phyloP scores from a whole-genome alignment of 768 basidiomycete genomes.

The Mycena latifolia region DNA sequence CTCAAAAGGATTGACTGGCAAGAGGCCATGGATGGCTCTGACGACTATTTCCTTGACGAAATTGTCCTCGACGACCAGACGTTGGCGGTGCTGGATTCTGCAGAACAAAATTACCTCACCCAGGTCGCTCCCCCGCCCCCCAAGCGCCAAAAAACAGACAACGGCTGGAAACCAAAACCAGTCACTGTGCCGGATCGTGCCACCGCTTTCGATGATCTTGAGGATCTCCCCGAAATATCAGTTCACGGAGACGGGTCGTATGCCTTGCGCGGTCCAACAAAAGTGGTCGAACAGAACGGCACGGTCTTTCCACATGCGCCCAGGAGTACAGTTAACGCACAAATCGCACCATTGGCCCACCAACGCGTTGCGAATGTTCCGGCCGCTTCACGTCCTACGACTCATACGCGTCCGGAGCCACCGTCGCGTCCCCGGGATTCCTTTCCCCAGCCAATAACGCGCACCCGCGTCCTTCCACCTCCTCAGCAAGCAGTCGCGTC shows the following conservation, averaged over 20 bases:
- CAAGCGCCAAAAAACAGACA: constrained; percentile 69
- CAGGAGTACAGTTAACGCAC: constrained; percentile 4
- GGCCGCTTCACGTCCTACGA: neutral
- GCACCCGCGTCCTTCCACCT: neutral
- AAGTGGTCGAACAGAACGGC: constrained; percentile 29
- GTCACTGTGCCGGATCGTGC: constrained; percentile 38
- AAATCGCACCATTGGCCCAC: constrained; percentile 13
- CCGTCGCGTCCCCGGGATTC: constrained; percentile 27
- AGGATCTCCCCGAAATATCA: constrained; percentile 74
- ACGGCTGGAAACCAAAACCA: constrained; percentile 55
- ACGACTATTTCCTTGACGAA: constrained; percentile 69
- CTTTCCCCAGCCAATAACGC: neutral
- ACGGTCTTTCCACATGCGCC: constrained; percentile 14
- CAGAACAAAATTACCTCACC: constrained; percentile 60
- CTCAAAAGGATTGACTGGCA: neutral
- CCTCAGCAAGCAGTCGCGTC: constrained; percentile 9
- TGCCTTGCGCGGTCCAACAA: constrained; percentile 47
- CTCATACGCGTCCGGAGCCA: constrained; percentile 22
- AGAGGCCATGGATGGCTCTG: constrained; percentile 75
- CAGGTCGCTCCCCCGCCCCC: constrained; percentile 52
- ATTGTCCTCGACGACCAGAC: constrained; percentile 73
- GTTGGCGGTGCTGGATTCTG: constrained; percentile 70
- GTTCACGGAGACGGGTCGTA: constrained; percentile 72
- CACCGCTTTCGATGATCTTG: constrained; percentile 53
- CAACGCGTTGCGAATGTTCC: constrained; percentile 19